phyloP scores from a whole-genome alignment of 140 eudicot species.

The Anethum foeniculum region DNA sequence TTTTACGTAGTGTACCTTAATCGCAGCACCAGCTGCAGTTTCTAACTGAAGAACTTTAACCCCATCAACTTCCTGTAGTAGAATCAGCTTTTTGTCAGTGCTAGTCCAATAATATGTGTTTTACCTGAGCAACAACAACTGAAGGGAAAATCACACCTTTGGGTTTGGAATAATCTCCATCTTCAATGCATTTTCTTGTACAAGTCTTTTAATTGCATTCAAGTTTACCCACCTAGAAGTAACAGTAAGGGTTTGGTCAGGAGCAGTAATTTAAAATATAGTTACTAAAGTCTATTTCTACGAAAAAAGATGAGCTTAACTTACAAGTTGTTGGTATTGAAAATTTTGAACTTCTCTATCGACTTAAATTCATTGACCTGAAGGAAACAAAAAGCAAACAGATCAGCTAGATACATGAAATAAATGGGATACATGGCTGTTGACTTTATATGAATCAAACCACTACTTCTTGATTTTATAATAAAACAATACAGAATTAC shows the following conservation, averaged over 20 bases:
- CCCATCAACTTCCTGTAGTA: slow-evolving; percentile 75
- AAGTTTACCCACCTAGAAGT: slow-evolving; percentile 83
- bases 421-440: not conserved
- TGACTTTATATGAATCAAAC: not conserved
- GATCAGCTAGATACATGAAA: slow-evolving; percentile 10
- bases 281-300: not conserved
- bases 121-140: not conserved
- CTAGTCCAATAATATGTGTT: not conserved
- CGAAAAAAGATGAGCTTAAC: slow-evolving; percentile 19
- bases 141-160: slow-evolving; percentile 41
- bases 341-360: slow-evolving; percentile 91
- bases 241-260: slow-evolving; percentile 18
- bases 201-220: slow-evolving; percentile 84
- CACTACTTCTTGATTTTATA: not conserved
- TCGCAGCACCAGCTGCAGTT: slow-evolving; percentile 99
- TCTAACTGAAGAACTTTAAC: slow-evolving; percentile 93
- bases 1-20: slow-evolving; percentile 42
- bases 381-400: slow-evolving; percentile 12
- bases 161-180: slow-evolving; percentile 99
- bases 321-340: slow-evolving; percentile 94
- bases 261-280: not conserved
- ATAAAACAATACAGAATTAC: not conserved
- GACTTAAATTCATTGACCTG: slow-evolving; percentile 96
- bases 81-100: slow-evolving; percentile 2
- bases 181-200: slow-evolving; percentile 72